phyloP scores from a whole-genome alignment of 192 early-diverging fungal genomes.

The Backusella liffmaniae region DNA sequence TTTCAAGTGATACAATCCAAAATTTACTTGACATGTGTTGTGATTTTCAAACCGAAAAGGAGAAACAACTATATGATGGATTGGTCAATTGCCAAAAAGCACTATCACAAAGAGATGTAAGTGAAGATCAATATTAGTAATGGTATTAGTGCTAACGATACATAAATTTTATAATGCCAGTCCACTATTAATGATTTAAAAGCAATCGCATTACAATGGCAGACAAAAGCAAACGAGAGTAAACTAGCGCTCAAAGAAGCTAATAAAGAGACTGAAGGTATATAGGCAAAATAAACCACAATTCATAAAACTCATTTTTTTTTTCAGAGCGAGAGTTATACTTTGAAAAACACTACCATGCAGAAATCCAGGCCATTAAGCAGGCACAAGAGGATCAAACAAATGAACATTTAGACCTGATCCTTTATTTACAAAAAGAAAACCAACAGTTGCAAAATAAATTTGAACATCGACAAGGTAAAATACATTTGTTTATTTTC shows the following conservation, averaged over 20 bases:
- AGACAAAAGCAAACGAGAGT: background rate
- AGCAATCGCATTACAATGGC: background rate
- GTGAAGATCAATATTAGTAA: background rate
- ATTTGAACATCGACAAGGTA: background rate
- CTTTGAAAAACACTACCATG: background rate
- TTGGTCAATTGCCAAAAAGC: conserved; percentile 4
- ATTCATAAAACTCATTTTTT: background rate
- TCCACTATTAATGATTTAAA: conserved; percentile 11
- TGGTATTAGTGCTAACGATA: background rate
- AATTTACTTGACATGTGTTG: background rate
- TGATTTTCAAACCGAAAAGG: background rate
- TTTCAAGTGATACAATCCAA: background rate
- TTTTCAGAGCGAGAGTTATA: background rate
- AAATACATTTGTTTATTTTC: background rate
- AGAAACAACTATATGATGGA: background rate
- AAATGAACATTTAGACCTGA: background rate
- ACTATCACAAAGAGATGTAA: conserved; percentile 11
- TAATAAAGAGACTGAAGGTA: background rate
- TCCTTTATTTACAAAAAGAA: conserved; percentile 1
- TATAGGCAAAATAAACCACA: background rate
- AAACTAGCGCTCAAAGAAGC: background rate
- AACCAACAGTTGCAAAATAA: background rate
- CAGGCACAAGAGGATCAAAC: conserved; percentile 2
- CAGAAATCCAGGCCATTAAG: conserved; percentile 4
- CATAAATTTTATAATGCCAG: background rate